Evolutionary conservation across 2,329 filamentous ascomycete genomes (phyloP).

Genomic region (Aspergillus thermomutatus): DNA sequence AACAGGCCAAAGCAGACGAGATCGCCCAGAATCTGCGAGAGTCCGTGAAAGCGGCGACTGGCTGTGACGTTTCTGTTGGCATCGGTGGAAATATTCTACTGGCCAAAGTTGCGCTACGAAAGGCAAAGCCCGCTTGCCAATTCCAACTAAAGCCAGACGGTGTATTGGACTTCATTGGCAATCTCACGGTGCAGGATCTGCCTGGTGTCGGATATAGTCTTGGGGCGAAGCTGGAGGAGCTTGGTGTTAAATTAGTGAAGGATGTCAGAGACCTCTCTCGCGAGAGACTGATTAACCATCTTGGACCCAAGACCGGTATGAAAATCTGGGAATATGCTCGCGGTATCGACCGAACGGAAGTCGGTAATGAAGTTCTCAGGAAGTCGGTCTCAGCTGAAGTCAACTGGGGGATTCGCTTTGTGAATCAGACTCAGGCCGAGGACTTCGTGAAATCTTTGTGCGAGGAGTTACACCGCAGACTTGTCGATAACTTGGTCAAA

Average conservation of each 20-base stretch:
- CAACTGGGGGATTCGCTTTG: conserved; percentile 96
- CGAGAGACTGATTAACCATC: conserved; percentile 66
- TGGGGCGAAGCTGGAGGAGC: conserved; percentile 79
- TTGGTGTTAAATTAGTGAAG: conserved; percentile 76
- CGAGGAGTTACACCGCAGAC: conserved; percentile 74
- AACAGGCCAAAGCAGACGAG: conserved; percentile 73
- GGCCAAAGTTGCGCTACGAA: conserved; percentile 85
- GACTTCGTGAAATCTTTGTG: conserved; percentile 85
- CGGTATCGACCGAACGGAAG: conserved; percentile 80
- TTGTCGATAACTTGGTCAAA: conserved; percentile 80
- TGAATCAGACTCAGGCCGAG: conserved; percentile 87
- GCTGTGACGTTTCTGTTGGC: conserved; percentile 85
- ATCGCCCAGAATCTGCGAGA: conserved; percentile 67
- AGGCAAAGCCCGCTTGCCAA: conserved; percentile 92
- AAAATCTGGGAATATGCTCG: conserved; percentile 87
- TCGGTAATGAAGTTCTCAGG: conserved; percentile 78
- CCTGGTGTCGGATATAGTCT: conserved; percentile 93
- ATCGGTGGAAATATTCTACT: conserved; percentile 88
- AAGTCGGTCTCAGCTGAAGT: conserved; percentile 97
- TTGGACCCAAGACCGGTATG: conserved; percentile 90
- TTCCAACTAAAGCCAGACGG: conserved; percentile 82
- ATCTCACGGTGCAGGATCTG: conserved; percentile 73
- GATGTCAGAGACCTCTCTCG: conserved; percentile 75
- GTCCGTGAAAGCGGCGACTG: conserved; percentile 69
- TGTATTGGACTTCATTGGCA: conserved; percentile 71